Base-by-base conservation (phyloP, 495 filamentous ascomycete genomes). In the Aspergillus kassunensis region DNA sequence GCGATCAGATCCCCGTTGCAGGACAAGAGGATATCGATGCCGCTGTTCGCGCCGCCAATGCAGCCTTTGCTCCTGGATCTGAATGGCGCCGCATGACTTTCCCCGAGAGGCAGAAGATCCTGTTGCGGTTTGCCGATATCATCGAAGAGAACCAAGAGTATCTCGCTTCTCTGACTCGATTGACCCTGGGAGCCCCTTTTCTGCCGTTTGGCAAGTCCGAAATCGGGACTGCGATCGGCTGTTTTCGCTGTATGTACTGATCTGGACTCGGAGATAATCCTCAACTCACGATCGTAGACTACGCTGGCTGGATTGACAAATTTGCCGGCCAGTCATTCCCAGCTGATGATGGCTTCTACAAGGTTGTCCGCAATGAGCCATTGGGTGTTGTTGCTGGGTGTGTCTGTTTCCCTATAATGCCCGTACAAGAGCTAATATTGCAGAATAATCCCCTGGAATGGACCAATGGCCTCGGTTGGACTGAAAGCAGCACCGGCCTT, bases 261-360 rank as follows among this genome's bases (percentile, higher is more conserved):
- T 12, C 60, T 54, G 35, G 16, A 75, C 56, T 65, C 24, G 24
- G 9, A 27, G 24, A 27, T 4, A 4, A 27, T 4, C 4, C 24
- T 27, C 4, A 27, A 27, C 24, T 27, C 4, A 27, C 24, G 9
- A 9, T 9, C 24, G 9, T 27, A 65, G 51, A 27, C 24, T 27
- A 27, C 9, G 72, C 73, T 19, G 73, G 72, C 31, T 76, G 71
- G 69, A 66, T 63, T 36, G 73, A 76, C 55, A 76, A 76, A 54
- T 67, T 74, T 48, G 65, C 58, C 13, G 73, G 73, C 31, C 63
- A 75, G 29, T 66, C 65, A 6, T 73, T 57, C 41, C 75, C 96
- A 13, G 91, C 95, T 70, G 91, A 95, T 4, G 82, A 90, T 40
- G 93, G 91, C 74, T 91, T 96, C 68, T 95, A 95, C 91, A 91